Percentiles rank a stretch among this genome's conserved stretches.
Evolutionary conservation across 129 eudicot genomes (phyloP).

Genomic region (Saussurea involucrata): DNA sequence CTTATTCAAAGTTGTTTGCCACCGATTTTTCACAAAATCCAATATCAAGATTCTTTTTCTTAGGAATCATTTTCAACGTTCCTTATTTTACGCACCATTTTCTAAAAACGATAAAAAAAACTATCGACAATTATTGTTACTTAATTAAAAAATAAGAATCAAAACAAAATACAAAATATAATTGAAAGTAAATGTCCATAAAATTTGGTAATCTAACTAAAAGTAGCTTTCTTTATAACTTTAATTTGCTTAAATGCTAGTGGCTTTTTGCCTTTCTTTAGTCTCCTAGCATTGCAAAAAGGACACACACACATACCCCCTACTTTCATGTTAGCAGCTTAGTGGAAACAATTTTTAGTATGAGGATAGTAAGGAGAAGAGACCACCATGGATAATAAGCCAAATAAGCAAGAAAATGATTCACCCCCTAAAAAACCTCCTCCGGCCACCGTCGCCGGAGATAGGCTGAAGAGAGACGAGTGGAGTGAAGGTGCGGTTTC

Average conservation of each 20-base stretch:
- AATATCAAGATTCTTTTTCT: neutral
- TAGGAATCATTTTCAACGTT: neutral
- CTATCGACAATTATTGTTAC: neutral
- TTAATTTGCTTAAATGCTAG: conserved; percentile 39
- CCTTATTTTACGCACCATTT: neutral
- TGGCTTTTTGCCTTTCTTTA: conserved; percentile 36
- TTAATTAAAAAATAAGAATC: neutral
- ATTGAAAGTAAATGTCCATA: neutral
- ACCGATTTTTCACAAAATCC: neutral
- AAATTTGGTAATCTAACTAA: conserved; percentile 29
- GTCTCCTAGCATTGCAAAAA: conserved; percentile 21
- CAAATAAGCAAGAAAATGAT: conserved; percentile 4
- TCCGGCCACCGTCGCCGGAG: conserved; percentile 29
- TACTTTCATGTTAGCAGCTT: conserved; percentile 69
- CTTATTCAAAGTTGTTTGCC: neutral
- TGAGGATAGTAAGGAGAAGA: conserved; percentile 5
- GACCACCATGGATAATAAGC: conserved; percentile 26
- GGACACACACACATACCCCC: conserved; percentile 4
- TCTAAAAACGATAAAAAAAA: neutral
- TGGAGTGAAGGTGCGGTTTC: conserved; percentile 99
- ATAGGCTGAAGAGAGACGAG: conserved; percentile 77
- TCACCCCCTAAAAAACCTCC: conserved; percentile 28
- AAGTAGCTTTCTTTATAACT: conserved; percentile 30
- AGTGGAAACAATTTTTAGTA: neutral
- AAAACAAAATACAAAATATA: neutral